Conservation (phyloP, 176 grass and related monocot genomes). For the Dendrocalamus sinicus region DNA sequence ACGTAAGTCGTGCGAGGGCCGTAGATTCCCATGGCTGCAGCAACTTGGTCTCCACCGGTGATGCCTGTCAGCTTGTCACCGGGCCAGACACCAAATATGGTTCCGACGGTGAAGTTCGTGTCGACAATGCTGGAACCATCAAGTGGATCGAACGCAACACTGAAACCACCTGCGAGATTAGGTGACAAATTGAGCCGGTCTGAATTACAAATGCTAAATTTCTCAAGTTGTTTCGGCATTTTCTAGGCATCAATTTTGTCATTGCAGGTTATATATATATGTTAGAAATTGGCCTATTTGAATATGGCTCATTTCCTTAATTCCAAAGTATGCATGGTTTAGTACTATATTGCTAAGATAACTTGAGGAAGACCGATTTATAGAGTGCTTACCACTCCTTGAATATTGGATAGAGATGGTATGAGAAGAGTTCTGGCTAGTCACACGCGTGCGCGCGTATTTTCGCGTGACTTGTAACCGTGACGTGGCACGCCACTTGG, state of each 20-base stretch:
- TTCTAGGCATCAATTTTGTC: neutral
- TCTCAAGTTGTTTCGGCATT: neutral
- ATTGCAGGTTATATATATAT: neutral
- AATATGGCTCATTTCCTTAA: no score
- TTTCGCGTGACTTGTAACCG: no score
- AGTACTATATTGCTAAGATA: no score
- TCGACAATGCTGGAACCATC: conserved; percentile 98
- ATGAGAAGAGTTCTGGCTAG: no score
- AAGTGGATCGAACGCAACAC: conserved; percentile 92
- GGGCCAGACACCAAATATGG: conserved; percentile 97
- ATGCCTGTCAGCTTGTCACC: conserved; percentile 89
- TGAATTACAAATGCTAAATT: neutral
- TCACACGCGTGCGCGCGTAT: no score
- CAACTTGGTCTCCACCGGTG: conserved; percentile 82
- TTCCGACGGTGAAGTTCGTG: conserved; percentile 96
- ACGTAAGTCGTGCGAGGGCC: conserved; percentile 93
- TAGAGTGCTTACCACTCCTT: no score
- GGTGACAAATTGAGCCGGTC: neutral
- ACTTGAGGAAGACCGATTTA: no score
- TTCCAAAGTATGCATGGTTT: no score
- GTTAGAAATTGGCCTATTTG: no score
- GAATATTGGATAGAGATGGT: no score
- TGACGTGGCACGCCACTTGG: no score
- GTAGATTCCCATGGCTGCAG: conserved; percentile 95
- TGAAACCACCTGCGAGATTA: conserved; percentile 73